Conservation (phyloP, 140 eudicot species). For the Erigeron philadelphicus region DNA sequence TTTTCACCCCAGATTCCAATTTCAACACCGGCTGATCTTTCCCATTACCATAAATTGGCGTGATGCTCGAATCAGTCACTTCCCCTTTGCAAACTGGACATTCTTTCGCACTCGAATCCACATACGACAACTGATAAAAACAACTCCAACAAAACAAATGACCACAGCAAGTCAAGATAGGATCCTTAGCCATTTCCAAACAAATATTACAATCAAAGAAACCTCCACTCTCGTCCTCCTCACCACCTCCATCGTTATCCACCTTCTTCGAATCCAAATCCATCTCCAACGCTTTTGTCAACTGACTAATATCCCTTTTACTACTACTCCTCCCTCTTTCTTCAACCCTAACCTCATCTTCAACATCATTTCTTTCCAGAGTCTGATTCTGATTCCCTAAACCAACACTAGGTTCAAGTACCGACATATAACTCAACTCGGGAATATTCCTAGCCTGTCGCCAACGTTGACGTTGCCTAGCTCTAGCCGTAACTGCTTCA, state of each 20-base stretch:
- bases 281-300: constrained; percentile 64
- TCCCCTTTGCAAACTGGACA: constrained; percentile 93
- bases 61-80: constrained; percentile 54
- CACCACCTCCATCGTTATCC: constrained; percentile 32
- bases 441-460: constrained; percentile 39
- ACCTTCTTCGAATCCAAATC: constrained; percentile 44
- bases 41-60: constrained; percentile 74
- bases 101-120: constrained; percentile 65
- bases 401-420: constrained; percentile 23
- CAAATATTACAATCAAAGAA: constrained; percentile 81
- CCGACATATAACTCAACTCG: constrained; percentile 29
- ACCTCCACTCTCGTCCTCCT: constrained; percentile 41
- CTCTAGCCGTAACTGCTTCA: constrained; percentile 66
- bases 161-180: constrained; percentile 83
- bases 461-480: constrained; percentile 66
- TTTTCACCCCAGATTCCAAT: constrained; percentile 44
- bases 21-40: constrained; percentile 30
- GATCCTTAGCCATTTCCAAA: constrained; percentile 73
- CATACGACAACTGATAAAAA: constrained; percentile 54
- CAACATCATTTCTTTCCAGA: constrained; percentile 17
- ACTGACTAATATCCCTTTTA: constrained; percentile 49
- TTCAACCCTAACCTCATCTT: constrained; percentile 8
- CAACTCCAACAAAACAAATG: constrained; percentile 93
- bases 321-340: constrained; percentile 41
- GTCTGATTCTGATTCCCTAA: constrained; percentile 13